Evolutionary conservation across 805 yeast species (phyloP), one percentile per base, ranked within the genome.

Genomic region (Ogataea ramenticola): DNA sequence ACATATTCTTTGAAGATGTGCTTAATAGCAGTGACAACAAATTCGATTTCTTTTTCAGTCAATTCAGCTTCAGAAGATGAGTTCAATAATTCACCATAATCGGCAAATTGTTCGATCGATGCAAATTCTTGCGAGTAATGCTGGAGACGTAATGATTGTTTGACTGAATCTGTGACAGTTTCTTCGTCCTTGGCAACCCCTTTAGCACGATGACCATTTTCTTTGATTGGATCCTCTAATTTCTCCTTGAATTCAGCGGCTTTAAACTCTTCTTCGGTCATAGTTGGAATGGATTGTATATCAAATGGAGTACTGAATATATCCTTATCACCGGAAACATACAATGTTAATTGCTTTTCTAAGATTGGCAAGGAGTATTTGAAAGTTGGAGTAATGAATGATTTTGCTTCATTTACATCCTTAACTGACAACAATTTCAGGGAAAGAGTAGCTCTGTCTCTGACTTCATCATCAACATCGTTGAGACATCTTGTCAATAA

Each of bases 391-490:
- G 80, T 74, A 49, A 90, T 74, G 52, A 83, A 78, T 42, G 68
- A 70, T 33, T 70, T 67, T 24, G 72, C 68, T 19, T 64, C 62
- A 41, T 63, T 61, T 35, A 62, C 51, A 22, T 67, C 66, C 29
- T 61, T 60, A 9, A 67, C 58, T 8, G 71, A 60, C 29, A 86
- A 74, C 48, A 89, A 77, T 50, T 79, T 75, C 58, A 91, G 73
- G 2, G 96, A 82, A 53, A 91, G 71, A 2, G 95, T 85, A 10
- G 99, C 97, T 62, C 99, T 82, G 62, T 91, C 99, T 71, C 99
- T 87, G 30, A 93, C 99, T 67, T 91, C 99, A 65, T 91, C 99
- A 62, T 91, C 96, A 38, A 73, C 77, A 64, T 91, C 99, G 51
- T 77, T 85, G 51, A 89, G 75, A 53, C 96, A 88, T 68, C 97